phyloP scores from a whole-genome alignment of 257 asterid species.

The Fraxinus pennsylvanica region DNA sequence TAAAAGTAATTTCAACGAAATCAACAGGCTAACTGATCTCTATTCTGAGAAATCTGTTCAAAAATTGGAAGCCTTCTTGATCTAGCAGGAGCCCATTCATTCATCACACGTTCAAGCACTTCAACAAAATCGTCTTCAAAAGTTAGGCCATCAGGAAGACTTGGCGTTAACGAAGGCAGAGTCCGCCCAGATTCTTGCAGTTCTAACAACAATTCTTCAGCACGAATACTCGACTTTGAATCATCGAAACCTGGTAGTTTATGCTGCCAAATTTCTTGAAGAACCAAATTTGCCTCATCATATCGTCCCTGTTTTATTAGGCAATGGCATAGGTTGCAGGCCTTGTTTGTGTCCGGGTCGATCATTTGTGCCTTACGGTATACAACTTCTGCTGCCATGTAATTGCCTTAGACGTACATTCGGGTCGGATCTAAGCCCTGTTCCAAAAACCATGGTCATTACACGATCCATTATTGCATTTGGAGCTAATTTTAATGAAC shows the following conservation, averaged over 20 bases:
- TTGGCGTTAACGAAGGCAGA: conserved; percentile 3
- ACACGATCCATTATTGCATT: not conserved
- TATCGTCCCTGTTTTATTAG: conserved; percentile 59
- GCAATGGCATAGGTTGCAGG: conserved; percentile 73
- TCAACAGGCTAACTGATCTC: conserved; percentile 83
- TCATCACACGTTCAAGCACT: conserved; percentile 54
- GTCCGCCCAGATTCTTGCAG: conserved; percentile 34
- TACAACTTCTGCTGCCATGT: conserved; percentile 74
- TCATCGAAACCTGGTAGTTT: conserved; percentile 67
- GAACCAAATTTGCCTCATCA: conserved; percentile 57
- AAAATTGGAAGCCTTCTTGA: conserved; percentile 84
- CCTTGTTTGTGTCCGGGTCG: conserved; percentile 80
- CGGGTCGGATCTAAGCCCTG: no score
- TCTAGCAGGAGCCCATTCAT: conserved; percentile 62
- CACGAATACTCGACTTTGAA: conserved; percentile 49
- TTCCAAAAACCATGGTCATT: not conserved
- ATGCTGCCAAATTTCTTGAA: conserved; percentile 55
- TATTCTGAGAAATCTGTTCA: conserved; percentile 69
- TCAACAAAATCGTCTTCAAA: conserved; percentile 58
- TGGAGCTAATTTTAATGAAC: no score
- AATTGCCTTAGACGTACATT: no score
- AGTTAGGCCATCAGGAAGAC: not conserved
- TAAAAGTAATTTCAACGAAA: not conserved
- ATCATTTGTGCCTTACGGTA: conserved; percentile 85
- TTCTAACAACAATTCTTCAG: conserved; percentile 52